Evolutionary conservation across 2,329 filamentous ascomycete genomes (phyloP), one percentile per base, ranked within the genome.

Genomic region (Pseudogymnoascus sp.): DNA sequence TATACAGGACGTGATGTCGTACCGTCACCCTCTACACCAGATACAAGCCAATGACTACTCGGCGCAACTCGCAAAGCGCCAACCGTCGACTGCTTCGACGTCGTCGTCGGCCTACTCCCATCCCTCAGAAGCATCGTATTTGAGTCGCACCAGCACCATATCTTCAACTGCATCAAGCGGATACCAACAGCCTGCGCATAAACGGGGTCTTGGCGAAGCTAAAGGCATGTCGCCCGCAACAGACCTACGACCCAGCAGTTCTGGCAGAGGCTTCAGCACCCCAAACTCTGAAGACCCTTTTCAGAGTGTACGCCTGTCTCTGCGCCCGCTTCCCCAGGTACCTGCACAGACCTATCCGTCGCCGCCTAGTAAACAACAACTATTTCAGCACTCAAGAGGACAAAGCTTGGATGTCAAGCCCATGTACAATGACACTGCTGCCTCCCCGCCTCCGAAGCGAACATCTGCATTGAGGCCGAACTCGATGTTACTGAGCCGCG

Each of bases 121-220:
- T 64, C 74, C 68, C 10, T 77, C 76, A 66, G 77, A 78, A 42
- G 72, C 74, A 13, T 80, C 78, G 67, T 83, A 86, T 47, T 78
- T 82, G 62, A 87, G 85, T 71, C 78, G 81, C 62, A 84, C 86
- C 40, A 91, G 87, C 74, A 89, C 89, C 59, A 79, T 88, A 68
- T 90, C 88, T 17, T 93, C 90, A 33, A 82, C 85, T 67, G 82
- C 82, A n/a, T 91, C 90, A 35, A 85, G 84, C 73, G 79, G 79
- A 53, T 83, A 84, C 63, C 71, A 71, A 28, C 68, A 76, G 67
- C 64, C 74, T 75, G 80, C 82, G 60, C 90, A 93, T 72, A 89
- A 86, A 74, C 85, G 91, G 73, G 89, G 89, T 65, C 82, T 87
- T 74, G 93, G 90, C 76, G 90, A 95, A 79, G 83, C 83, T 64